Evolutionary conservation across 495 filamentous ascomycete species (phyloP).

Genomic region (Penicillium atrosanguineum): DNA sequence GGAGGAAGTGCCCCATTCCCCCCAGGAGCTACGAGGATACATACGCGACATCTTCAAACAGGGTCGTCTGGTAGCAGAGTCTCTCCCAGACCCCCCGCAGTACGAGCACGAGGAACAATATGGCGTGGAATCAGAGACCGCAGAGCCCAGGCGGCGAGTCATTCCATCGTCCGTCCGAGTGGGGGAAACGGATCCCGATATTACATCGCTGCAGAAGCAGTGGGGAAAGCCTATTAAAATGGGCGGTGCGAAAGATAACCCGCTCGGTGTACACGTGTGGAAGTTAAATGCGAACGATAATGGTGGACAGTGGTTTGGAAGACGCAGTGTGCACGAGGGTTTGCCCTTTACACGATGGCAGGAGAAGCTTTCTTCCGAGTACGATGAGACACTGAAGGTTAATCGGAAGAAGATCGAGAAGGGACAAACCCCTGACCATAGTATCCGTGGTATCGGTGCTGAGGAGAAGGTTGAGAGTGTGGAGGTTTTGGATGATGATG

Average conservation of each 20-base stretch:
- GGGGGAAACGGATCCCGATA: conserved; percentile 43
- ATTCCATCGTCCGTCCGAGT: conserved; percentile 52
- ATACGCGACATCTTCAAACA: conserved; percentile 60
- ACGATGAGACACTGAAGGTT: conserved; percentile 54
- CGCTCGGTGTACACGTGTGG: conserved; percentile 71
- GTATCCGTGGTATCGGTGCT: conserved; percentile 79
- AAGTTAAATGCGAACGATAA: conserved; percentile 78
- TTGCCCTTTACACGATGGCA: conserved; percentile 68
- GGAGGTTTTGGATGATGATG: conserved; percentile 40
- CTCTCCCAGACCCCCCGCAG: conserved; percentile 62
- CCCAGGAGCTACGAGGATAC: conserved; percentile 49
- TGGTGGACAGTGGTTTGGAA: conserved; percentile 84
- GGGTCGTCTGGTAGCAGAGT: conserved; percentile 70
- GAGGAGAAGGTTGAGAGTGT: conserved; percentile 66
- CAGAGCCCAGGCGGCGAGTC: conserved; percentile 41
- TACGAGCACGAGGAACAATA: conserved; percentile 8
- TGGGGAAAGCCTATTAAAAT: conserved; percentile 86
- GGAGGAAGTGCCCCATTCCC: conserved; percentile 54
- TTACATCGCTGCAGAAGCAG: conserved; percentile 62
- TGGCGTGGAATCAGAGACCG: conserved; percentile 9
- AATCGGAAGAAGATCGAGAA: conserved; percentile 54
- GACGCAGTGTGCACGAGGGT: conserved; percentile 78
- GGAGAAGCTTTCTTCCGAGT: conserved; percentile 45
- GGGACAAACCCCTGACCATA: conserved; percentile 42
- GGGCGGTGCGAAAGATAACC: conserved; percentile 63